Evolutionary conservation across 2,329 filamentous ascomycete species (phyloP).

Genomic region (Aspergillus unguis): DNA sequence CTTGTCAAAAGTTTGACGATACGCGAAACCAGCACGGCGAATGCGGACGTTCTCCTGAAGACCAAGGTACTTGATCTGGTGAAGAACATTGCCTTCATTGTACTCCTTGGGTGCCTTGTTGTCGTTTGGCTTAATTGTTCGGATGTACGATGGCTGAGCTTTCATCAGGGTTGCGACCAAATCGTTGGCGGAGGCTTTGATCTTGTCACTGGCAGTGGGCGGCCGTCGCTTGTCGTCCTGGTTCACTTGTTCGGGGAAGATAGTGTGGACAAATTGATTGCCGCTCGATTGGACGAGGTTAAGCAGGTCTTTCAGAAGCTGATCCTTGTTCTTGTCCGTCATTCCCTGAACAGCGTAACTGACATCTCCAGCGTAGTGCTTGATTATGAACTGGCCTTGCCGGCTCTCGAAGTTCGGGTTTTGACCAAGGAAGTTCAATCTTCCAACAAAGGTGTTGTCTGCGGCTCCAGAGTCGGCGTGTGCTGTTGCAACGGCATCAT

Average conservation of each 20-base stretch:
- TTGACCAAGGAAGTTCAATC: conserved; percentile 78
- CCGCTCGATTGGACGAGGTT: conserved; percentile 79
- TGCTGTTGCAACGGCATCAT: conserved; percentile 97
- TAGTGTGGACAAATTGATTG: conserved; percentile 78
- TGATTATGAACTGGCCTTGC: conserved; percentile 96
- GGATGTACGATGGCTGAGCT: conserved; percentile 93
- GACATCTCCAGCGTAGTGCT: conserved; percentile 97
- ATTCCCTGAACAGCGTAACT: conserved; percentile 92
- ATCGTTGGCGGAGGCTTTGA: conserved; percentile 90
- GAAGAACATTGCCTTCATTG: conserved; percentile 84
- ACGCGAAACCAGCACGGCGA: conserved; percentile 91
- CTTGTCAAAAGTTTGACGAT: conserved; percentile 95
- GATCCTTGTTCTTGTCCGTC: conserved; percentile 99
- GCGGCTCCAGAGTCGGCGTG: conserved; percentile 92
- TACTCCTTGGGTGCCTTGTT: conserved; percentile 96
- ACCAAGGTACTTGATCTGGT: conserved; percentile 98
- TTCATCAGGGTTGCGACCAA: conserved; percentile 96
- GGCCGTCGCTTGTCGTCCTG: conserved; percentile 93
- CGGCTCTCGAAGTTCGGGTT: conserved; percentile 88
- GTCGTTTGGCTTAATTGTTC: conserved; percentile 98
- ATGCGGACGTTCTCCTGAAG: conserved; percentile 99
- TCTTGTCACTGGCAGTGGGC: conserved; percentile 93
- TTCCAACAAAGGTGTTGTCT: conserved; percentile 92
- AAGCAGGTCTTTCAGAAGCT: conserved; percentile 87
- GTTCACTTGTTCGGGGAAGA: conserved; percentile 92